phyloP scores from a whole-genome alignment of 169 alveolate genomes.

The Babesia bovis region DNA sequence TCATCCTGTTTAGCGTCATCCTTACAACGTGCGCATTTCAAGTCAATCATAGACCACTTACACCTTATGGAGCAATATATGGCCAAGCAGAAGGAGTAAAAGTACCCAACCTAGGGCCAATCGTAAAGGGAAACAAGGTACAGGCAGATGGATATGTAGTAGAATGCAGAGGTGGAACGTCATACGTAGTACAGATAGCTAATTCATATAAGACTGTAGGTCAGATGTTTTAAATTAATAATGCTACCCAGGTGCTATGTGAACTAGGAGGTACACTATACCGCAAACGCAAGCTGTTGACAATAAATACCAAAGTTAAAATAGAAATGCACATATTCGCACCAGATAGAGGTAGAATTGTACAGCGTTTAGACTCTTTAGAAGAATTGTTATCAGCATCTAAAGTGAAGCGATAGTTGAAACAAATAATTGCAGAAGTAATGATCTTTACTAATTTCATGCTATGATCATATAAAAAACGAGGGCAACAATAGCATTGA shows the following conservation, averaged over 20 bases:
- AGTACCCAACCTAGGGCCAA: constrained; percentile 5
- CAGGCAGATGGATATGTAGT: constrained; percentile 41
- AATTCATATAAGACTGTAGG: constrained; percentile 33
- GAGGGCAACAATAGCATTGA: too few relatives aligned
- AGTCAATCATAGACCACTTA: neutral
- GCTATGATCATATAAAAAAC: neutral
- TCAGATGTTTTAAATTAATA: neutral
- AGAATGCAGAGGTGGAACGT: constrained; percentile 49
- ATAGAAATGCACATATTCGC: constrained; percentile 43
- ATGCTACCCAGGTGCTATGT: constrained; percentile 32
- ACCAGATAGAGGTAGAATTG: constrained; percentile 58
- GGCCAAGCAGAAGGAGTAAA: neutral
- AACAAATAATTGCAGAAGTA: neutral
- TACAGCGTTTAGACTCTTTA: constrained; percentile 23
- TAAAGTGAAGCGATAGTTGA: neutral
- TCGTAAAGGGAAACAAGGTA: constrained; percentile 38
- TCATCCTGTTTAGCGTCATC: neutral
- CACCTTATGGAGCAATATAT: neutral
- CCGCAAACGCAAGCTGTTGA: constrained; percentile 17
- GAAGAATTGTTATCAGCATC: neutral
- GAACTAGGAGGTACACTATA: constrained; percentile 44
- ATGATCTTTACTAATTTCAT: too few relatives aligned
- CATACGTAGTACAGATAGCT: constrained; percentile 46
- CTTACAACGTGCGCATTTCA: neutral
- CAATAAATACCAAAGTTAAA: constrained; percentile 42